A percentile compares a stretch with the other conserved stretches of the same genome.
These are phyloP conservation scores for Dillenia suffruticosa DNA, from an alignment of 164 flowering plant species.

Conservation along the genomic window DNA sequence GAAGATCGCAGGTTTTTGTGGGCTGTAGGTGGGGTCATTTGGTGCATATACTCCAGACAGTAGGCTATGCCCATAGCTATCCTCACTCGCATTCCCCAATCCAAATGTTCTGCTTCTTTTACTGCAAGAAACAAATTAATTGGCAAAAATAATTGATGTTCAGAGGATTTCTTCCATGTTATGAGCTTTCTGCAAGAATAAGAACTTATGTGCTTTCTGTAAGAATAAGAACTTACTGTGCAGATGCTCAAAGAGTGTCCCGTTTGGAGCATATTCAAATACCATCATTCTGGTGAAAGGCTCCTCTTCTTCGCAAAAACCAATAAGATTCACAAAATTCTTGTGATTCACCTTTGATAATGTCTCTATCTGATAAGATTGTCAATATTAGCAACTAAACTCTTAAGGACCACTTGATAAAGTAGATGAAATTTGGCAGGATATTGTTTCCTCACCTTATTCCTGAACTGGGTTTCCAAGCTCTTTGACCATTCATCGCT, in stretches of 20 bases:
- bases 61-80: slow-evolving; percentile 78
- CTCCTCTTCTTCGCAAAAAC: slow-evolving; percentile 59
- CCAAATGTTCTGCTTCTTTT: slow-evolving; percentile 71
- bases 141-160: too few species aligned
- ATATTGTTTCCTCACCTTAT: slow-evolving; percentile 39
- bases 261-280: slow-evolving; percentile 82
- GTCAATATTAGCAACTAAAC: slow-evolving; percentile 3
- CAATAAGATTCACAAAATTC: slow-evolving; percentile 69
- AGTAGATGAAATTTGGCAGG: background rate
- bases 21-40: slow-evolving; percentile 48
- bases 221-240: slow-evolving; percentile 46
- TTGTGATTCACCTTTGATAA: slow-evolving; percentile 69
- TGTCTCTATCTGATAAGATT: slow-evolving; percentile 41
- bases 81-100: slow-evolving; percentile 61
- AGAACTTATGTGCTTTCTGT: slow-evolving; percentile 22
- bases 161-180: too few species aligned
- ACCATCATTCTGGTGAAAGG: slow-evolving; percentile 82
- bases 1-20: slow-evolving; percentile 53
- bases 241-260: slow-evolving; percentile 78
- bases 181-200: background rate
- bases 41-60: slow-evolving; percentile 78
- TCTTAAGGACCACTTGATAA: slow-evolving; percentile 3
- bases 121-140: slow-evolving; percentile 35
- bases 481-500: slow-evolving; percentile 53
- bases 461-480: slow-evolving; percentile 49